Percentiles rank a stretch among this genome's conserved stretches.
These are phyloP conservation scores for Arachis hypogaea DNA, from an alignment of 306 rosid species.

Conservation along the genomic window DNA sequence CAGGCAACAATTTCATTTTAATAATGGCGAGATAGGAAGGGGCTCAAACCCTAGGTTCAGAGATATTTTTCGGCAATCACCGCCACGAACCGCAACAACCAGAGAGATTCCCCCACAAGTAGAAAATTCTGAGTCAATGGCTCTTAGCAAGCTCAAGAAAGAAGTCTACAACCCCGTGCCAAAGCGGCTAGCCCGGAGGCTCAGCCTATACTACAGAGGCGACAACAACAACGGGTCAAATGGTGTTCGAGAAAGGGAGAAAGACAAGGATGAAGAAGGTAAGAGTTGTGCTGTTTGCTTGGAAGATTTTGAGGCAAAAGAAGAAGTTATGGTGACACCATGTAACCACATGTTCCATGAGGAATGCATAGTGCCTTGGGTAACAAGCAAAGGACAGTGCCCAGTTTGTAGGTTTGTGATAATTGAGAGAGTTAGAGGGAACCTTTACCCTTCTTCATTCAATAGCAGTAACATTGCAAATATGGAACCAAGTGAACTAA, in stretches of 20 bases:
- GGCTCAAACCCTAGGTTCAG: constrained; percentile 38
- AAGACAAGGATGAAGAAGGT: constrained; percentile 51
- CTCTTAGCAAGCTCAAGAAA: constrained; percentile 61
- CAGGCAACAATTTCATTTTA: constrained; percentile 32
- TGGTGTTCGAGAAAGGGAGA: constrained; percentile 32
- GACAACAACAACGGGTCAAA: background rate
- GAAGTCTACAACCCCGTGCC: constrained; percentile 54
- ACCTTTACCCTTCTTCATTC: constrained; percentile 27
- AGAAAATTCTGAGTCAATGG: constrained; percentile 49
- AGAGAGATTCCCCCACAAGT: constrained; percentile 28
- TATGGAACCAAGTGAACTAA: constrained; percentile 24
- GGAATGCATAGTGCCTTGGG: constrained; percentile 84
- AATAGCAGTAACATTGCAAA: constrained; percentile 13
- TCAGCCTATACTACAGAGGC: constrained; percentile 62
- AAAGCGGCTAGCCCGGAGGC: constrained; percentile 38
- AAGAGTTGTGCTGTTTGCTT: constrained; percentile 72
- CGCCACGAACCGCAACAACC: constrained; percentile 40
- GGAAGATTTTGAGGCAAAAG: constrained; percentile 69
- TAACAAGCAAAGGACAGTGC: constrained; percentile 67
- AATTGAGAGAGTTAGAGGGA: constrained; percentile 39
- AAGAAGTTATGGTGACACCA: constrained; percentile 76
- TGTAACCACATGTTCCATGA: constrained; percentile 92
- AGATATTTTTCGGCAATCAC: constrained; percentile 32
- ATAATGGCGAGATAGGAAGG: constrained; percentile 33
- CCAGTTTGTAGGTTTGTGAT: constrained; percentile 74